Conservation (phyloP, 2,329 filamentous ascomycete species). For the Myriangium duriaei region DNA sequence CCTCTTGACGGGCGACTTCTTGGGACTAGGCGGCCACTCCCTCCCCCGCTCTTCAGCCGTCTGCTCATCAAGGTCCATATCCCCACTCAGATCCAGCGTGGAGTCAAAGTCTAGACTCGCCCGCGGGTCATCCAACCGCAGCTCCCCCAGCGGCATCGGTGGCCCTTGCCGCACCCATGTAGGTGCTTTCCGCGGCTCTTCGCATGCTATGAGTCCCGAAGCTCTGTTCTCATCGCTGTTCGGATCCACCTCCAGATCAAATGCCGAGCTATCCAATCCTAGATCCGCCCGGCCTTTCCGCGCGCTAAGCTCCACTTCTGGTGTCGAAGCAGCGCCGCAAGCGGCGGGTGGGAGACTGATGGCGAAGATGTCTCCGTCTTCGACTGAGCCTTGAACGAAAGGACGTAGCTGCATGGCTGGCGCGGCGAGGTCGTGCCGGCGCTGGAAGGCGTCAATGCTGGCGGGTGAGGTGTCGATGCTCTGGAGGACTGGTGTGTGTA, state of each 20-base stretch:
- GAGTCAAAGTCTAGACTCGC: constrained; percentile 6
- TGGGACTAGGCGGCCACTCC: constrained; percentile 6
- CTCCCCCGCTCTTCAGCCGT: not conserved
- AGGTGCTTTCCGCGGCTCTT: constrained; percentile 3
- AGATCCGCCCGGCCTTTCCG: not conserved
- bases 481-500: constrained; percentile 8
- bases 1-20: constrained; percentile 7
- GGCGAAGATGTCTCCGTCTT: constrained; percentile 5
- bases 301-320: not conserved
- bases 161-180: constrained; percentile 3
- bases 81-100: not conserved
- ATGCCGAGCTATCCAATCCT: not conserved
- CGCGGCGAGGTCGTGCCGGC: not conserved
- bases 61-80: not conserved
- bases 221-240: not conserved
- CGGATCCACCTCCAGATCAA: not conserved
- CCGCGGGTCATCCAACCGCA: constrained; percentile 1
- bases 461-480: constrained; percentile 7
- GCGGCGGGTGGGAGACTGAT: constrained; percentile 4
- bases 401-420: not conserved
- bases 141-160: constrained; percentile 5
- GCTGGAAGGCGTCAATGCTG: constrained; percentile 7
- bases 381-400: not conserved
- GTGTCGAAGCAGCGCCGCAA: not conserved
- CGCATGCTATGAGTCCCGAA: not conserved